Evolutionary conservation across 2,329 filamentous ascomycete species (phyloP).

Genomic region (Pleomassaria siparia): DNA sequence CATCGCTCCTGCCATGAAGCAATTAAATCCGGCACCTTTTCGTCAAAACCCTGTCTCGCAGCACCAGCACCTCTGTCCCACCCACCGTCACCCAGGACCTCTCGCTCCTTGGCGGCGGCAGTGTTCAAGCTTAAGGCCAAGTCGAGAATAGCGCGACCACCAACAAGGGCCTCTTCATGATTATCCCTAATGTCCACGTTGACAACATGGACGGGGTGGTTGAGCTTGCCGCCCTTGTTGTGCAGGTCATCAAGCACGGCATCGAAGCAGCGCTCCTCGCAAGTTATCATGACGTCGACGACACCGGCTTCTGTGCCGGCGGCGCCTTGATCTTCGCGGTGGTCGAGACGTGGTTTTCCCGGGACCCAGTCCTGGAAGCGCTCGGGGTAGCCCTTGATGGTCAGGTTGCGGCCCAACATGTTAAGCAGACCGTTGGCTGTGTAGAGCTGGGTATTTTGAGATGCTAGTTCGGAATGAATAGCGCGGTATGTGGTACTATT

Average conservation of each 20-base stretch:
- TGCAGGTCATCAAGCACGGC: conserved; percentile 93
- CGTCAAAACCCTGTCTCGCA: conserved; percentile 81
- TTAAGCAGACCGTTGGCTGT: conserved; percentile 89
- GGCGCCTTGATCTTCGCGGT: conserved; percentile 71
- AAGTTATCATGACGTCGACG: conserved; percentile 94
- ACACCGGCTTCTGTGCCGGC: conserved; percentile 83
- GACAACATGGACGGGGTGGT: conserved; percentile 93
- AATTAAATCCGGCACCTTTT: conserved; percentile 87
- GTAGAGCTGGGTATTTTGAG: conserved; percentile 86
- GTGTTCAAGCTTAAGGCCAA: conserved; percentile 82
- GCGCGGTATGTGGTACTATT: conserved; percentile 93
- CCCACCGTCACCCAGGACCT: conserved; percentile 60
- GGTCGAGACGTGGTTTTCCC: conserved; percentile 76
- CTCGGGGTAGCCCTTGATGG: conserved; percentile 93
- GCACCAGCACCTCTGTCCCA: conserved; percentile 64
- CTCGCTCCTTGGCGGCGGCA: conserved; percentile 75
- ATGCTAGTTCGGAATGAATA: conserved; percentile 88
- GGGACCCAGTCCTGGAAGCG: conserved; percentile 97
- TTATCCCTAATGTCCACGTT: conserved; percentile 99
- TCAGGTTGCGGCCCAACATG: conserved; percentile 91
- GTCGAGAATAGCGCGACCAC: conserved; percentile 88
- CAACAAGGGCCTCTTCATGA: conserved; percentile 90
- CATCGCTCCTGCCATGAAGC: conserved; percentile 93
- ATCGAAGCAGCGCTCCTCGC: conserved; percentile 97
- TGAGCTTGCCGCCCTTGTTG: conserved; percentile 80